Conservation (phyloP, 1,284 basidiomycete genomes). For the Trichosporon sp. region DNA sequence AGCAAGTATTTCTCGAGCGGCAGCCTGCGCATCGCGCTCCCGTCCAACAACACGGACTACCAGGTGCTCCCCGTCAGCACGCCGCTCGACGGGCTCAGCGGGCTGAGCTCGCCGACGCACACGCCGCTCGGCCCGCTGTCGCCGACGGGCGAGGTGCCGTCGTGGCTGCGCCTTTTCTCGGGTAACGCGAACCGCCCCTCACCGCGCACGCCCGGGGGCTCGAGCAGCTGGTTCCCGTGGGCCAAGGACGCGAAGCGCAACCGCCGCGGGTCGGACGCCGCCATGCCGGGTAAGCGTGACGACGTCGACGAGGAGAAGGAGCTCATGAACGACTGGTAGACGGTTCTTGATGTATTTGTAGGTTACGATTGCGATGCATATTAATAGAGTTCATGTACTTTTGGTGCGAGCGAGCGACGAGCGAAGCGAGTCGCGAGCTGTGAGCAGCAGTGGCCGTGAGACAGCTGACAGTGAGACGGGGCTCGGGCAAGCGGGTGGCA, state of each 20-base stretch:
- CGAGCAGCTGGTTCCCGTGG: slow-evolving; percentile 20
- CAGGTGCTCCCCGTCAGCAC: slow-evolving; percentile 14
- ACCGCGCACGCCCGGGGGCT: slow-evolving; percentile 20
- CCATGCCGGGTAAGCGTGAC: neutral
- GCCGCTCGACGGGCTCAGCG: slow-evolving; percentile 6
- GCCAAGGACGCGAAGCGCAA: slow-evolving; percentile 5
- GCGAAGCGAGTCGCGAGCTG: neutral
- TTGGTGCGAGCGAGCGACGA: neutral
- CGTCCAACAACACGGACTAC: slow-evolving; percentile 13
- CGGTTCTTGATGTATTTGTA: neutral
- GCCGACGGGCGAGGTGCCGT: slow-evolving; percentile 22
- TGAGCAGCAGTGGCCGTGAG: neutral
- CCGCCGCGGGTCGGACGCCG: slow-evolving; percentile 1
- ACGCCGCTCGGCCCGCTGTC: slow-evolving; percentile 10
- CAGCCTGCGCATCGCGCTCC: slow-evolving; percentile 15
- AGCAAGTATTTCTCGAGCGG: slow-evolving; percentile 22
- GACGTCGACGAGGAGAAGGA: slow-evolving; percentile 33
- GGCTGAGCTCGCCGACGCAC: slow-evolving; percentile 8
- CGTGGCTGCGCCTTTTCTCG: slow-evolving; percentile 17
- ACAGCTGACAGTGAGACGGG: too few species aligned
- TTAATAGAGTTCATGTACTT: neutral
- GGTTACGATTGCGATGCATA: slow-evolving; percentile 5
- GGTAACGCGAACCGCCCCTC: neutral
- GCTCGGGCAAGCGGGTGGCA: neutral
- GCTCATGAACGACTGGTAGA: slow-evolving; percentile 4